These are phyloP conservation scores for Crithidia expoeki DNA, from an alignment of 208 protist species.

Conservation along the genomic window DNA sequence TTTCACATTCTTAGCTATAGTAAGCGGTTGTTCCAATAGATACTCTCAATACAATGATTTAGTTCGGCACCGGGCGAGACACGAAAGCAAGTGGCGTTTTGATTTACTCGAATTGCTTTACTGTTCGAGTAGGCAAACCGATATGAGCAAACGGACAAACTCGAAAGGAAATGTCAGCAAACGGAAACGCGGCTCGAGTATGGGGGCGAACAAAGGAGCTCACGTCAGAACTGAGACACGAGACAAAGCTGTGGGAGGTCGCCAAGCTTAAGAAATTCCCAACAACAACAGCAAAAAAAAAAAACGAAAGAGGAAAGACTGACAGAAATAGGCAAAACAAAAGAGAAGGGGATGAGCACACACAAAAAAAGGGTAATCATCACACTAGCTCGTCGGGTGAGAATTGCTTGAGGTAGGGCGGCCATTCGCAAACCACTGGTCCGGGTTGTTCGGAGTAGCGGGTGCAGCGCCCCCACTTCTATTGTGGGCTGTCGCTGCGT, in stretches of 20 bases:
- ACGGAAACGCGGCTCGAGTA: no score
- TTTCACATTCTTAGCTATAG: no score
- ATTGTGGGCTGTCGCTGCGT: conserved; percentile 1
- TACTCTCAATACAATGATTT: no score
- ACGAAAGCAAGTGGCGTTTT: no score
- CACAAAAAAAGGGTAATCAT: background rate
- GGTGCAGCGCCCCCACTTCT: background rate
- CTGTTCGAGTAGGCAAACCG: no score
- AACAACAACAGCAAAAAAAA: background rate
- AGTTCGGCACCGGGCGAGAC: no score
- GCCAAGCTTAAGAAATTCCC: background rate
- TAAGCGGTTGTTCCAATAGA: no score
- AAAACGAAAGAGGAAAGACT: background rate
- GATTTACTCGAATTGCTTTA: no score
- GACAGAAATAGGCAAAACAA: background rate
- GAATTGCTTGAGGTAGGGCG: conserved; percentile 11
- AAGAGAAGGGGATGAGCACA: background rate
- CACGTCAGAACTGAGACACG: no score
- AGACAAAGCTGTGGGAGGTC: background rate
- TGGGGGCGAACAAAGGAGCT: no score
- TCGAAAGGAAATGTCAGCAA: no score
- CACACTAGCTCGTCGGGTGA: background rate
- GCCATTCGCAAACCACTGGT: conserved; percentile 29
- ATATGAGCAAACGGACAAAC: no score
- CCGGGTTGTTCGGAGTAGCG: background rate